Evolutionary conservation across 2,329 filamentous ascomycete species (phyloP), one percentile per base, ranked within the genome.

Genomic region (Fonsecaea monophora): DNA sequence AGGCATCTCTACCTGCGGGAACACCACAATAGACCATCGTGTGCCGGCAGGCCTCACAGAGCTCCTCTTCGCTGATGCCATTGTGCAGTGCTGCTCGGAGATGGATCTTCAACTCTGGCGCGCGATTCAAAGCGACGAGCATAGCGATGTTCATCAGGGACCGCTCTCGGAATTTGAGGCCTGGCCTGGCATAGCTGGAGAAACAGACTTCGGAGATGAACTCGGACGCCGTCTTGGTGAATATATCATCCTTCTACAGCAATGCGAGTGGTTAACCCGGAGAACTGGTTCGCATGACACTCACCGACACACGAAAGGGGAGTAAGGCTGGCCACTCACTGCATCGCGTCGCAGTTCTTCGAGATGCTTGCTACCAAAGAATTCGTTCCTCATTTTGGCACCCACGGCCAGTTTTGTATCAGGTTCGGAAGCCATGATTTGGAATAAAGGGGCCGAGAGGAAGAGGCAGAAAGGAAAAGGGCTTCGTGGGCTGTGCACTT

Each of bases 41-140:
- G 42, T 73, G 72, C 4, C 65, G 45, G 10, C 68, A 53, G 0
- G 66, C 66, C 53, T 68, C 87, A n/a, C 87, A 78, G 56, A 90
- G 87, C 75, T 89, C 87, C 25, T 86, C 74, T 73, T 88, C 86
- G 0, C 81, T 83, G 9, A 87, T 77, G 0, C 87, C 87, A 71
- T 90, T 90, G 69, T 85, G 87, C 68, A 87, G 77, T 0, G 87
- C 87, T 0, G 87, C 87, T n/a, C 86, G 80, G n/a, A 87, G 80
- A 73, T 90, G 87, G 6, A 86, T 82, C 0, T 80, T 86, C 62
- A 90, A 77, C 73, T 90, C 87, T 0, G 84, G 82, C 1, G 78
- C 80, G 2, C 85, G 80, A 71, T 88, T 89, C 67, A 89, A 80
- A 2, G 86, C 86, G 74, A 85, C 85, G 55, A 89, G 78, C 84